Evolutionary conservation across 164 flowering plant species (phyloP), one percentile per base, ranked within the genome.

Genomic region (Macadamia integrifolia): DNA sequence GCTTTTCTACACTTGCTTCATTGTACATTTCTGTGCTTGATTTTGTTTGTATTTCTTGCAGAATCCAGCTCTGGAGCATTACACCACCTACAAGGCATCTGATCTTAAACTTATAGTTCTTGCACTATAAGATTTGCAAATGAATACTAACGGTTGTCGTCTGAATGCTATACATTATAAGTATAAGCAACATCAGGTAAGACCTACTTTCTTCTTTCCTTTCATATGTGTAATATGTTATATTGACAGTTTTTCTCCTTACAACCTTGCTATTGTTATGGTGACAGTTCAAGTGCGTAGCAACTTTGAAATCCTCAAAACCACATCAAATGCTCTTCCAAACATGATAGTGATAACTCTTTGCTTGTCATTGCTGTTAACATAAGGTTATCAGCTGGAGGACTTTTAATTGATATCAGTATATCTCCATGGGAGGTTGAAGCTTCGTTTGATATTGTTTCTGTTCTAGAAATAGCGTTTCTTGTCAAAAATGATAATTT

Each of bases 11-110:
- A 42, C 0, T 59, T 56, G 59, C n/a, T 64, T 57, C 5, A 17
- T 62, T 23, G 40, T 44, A 44, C 9, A 23, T 3, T 62, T 13
- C 40, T 1, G 7, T 46, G 50, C 50, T 9, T 46, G 50, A 46
- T 46, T 8, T 46, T 11, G 6, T 58, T 58, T 29, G 44, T n/a
- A 10, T 9, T 64, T 60, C 6, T 73, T 75, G 78, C 84, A 88
- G 93, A 84, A 87, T 69, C 71, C 75, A 31, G 85, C 93, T 58
- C 76, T 88, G 35, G 89, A 84, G 75, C 77, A 80, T 75, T 85
- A 87, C 56, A 85, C 91, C 49, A 66, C 65, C 52, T 84, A 87
- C 79, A 83, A 76, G 58, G 66, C 82, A 58, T 63, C 78, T 28
- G 84, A 87, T 58, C 79, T 88, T 59, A 85, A 83, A 73, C 69